Evolutionary conservation across 2,329 filamentous ascomycete species (phyloP).

Genomic region (Pseudogymnoascus sp.): DNA sequence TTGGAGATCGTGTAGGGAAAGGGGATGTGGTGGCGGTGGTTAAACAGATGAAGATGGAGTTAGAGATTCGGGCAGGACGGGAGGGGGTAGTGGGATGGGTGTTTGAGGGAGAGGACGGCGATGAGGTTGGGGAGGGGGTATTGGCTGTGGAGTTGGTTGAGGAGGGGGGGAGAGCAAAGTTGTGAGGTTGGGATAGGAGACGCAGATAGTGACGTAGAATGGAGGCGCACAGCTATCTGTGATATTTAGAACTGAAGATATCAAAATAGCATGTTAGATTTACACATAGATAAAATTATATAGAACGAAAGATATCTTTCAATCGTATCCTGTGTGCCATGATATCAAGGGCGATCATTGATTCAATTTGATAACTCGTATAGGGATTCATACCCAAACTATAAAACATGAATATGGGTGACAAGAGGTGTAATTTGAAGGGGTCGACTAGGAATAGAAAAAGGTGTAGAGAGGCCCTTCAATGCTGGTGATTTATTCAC

Average conservation of each 20-base stretch:
- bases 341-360: background rate
- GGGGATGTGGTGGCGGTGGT: conserved; percentile 49
- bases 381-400: background rate
- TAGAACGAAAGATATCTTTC: background rate
- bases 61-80: conserved; percentile 42
- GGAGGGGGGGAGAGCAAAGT: background rate
- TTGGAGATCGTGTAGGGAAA: conserved; percentile 39
- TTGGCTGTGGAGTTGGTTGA: conserved; percentile 14
- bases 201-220: background rate
- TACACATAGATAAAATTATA: background rate
- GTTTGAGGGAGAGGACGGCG: conserved; percentile 23
- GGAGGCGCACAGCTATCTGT: background rate
- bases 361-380: background rate
- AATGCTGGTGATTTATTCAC: background rate
- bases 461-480: background rate
- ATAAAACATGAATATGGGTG: background rate
- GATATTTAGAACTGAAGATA: background rate
- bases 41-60: conserved; percentile 62
- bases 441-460: background rate
- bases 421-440: background rate
- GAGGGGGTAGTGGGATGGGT: conserved; percentile 21
- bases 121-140: conserved; percentile 23
- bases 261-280: background rate
- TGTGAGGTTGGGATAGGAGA: background rate
- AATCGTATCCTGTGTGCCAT: background rate